Conservation (phyloP, 257 asterid species). For the Rhazya stricta region DNA sequence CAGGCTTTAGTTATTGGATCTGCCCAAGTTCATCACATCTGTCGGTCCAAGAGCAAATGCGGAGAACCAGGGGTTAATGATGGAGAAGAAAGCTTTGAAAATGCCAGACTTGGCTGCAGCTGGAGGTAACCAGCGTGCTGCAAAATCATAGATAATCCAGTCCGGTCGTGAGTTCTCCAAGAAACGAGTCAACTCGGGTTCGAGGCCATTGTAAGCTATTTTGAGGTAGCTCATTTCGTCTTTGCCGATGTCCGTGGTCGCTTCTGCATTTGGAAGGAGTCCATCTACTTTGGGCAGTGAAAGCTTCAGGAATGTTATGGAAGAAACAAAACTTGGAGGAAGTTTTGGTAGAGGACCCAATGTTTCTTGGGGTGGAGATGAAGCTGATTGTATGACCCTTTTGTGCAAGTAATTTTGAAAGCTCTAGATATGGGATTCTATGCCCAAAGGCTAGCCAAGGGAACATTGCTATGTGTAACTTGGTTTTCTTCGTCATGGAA, state of each 20-base stretch:
- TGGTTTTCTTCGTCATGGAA: neutral
- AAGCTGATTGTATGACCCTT: conserved; percentile 42
- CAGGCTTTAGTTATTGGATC: conserved; percentile 15
- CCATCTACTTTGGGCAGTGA: conserved; percentile 26
- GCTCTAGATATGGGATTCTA: conserved; percentile 36
- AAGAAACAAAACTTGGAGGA: conserved; percentile 29
- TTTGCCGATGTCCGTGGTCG: conserved; percentile 22
- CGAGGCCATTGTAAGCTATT: conserved; percentile 21
- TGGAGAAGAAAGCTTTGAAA: conserved; percentile 12
- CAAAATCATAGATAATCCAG: conserved; percentile 30
- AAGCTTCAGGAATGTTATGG: conserved; percentile 28
- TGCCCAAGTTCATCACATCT: neutral
- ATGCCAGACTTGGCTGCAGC: conserved; percentile 7
- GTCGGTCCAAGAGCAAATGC: conserved; percentile 9
- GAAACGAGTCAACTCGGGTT: conserved; percentile 11
- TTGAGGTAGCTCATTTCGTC: conserved; percentile 17
- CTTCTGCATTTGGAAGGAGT: conserved; percentile 22
- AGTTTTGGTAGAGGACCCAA: conserved; percentile 45
- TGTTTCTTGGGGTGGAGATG: conserved; percentile 43
- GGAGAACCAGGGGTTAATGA: neutral
- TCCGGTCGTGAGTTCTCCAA: conserved; percentile 9
- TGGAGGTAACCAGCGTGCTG: conserved; percentile 25
- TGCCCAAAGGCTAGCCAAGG: conserved; percentile 67
- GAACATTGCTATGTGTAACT: conserved; percentile 36
- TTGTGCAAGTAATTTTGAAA: conserved; percentile 38